Conservation (phyloP, 306 rosid species). For the Quercus berberidifolia region DNA sequence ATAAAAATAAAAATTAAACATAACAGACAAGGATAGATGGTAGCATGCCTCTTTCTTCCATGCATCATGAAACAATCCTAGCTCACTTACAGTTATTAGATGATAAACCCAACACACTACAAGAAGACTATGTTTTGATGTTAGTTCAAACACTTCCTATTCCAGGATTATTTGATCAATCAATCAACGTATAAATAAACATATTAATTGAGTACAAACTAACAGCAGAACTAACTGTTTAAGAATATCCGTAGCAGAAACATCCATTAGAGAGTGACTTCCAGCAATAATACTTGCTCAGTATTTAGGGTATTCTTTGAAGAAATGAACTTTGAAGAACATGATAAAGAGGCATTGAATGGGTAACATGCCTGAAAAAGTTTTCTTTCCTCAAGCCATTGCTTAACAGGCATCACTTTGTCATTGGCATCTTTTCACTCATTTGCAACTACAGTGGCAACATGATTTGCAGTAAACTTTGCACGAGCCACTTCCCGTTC, state of each 20-base stretch:
- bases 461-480: constrained; percentile 78
- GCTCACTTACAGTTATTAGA: neutral
- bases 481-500: constrained; percentile 94
- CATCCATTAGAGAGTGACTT: neutral
- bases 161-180: neutral
- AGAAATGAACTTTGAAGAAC: neutral
- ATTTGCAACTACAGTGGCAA: constrained; percentile 90
- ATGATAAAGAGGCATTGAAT: neutral
- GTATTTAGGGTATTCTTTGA: neutral
- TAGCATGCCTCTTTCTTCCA: neutral
- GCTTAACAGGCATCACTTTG: constrained; percentile 90
- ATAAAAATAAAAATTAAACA: neutral
- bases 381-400: constrained; percentile 91
- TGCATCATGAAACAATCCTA: neutral
- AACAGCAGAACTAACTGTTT: neutral
- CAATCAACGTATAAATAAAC: neutral
- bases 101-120: neutral
- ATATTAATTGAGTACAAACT: neutral
- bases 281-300: neutral
- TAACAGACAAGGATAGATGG: neutral
- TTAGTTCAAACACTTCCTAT: neutral
- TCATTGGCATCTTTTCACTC: constrained; percentile 92
- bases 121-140: neutral
- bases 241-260: neutral
- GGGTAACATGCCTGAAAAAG: constrained; percentile 58